A percentile compares a stretch with the other conserved stretches of the same genome.
Evolutionary conservation across 768 basidiomycete genomes (phyloP).

Genomic region (Sarcodon aspratus): DNA sequence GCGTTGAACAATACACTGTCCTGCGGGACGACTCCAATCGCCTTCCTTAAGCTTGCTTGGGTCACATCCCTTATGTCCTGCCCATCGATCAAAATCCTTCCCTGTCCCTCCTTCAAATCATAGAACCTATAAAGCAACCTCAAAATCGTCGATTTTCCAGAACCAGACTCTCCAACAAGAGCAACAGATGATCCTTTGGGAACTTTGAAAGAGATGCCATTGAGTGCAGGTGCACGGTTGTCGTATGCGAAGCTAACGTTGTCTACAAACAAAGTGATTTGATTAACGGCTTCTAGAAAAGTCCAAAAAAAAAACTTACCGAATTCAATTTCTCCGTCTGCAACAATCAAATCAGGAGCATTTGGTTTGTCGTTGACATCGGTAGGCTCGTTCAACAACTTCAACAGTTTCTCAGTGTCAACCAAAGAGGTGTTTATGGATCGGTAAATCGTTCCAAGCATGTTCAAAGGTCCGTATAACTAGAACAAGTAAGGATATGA

Average conservation of each 20-base stretch:
- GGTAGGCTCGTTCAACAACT: slow-evolving; percentile 69
- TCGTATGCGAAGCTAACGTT: slow-evolving; percentile 87
- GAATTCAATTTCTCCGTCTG: slow-evolving; percentile 79
- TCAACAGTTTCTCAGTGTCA: slow-evolving; percentile 77
- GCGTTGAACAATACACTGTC: slow-evolving; percentile 68
- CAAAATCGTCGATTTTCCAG: slow-evolving; percentile 76
- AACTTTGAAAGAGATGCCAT: slow-evolving; percentile 78
- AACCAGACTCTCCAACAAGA: slow-evolving; percentile 75
- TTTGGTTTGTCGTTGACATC: slow-evolving; percentile 77
- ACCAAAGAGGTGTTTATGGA: slow-evolving; percentile 65
- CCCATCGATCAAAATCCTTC: slow-evolving; percentile 75
- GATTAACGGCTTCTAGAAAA: not conserved
- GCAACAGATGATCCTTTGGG: slow-evolving; percentile 84
- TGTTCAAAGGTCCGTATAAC: slow-evolving; percentile 67
- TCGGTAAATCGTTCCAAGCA: slow-evolving; percentile 71
- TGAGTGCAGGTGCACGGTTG: slow-evolving; percentile 53
- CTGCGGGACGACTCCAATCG: slow-evolving; percentile 89
- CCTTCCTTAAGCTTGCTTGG: slow-evolving; percentile 62
- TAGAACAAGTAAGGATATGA: slow-evolving; percentile 14
- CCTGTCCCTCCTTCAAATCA: slow-evolving; percentile 71
- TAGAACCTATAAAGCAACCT: slow-evolving; percentile 92
- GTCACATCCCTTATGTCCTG: slow-evolving; percentile 84
- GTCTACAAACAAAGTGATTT: slow-evolving; percentile 27
- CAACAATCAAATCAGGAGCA: slow-evolving; percentile 61
- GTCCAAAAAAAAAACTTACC: slow-evolving; percentile 30